A percentile compares a stretch with the other conserved stretches of the same genome.
These are phyloP conservation scores for Dujonia santamariae DNA, from an alignment of 1,139 yeast genomes.

Conservation along the genomic window DNA sequence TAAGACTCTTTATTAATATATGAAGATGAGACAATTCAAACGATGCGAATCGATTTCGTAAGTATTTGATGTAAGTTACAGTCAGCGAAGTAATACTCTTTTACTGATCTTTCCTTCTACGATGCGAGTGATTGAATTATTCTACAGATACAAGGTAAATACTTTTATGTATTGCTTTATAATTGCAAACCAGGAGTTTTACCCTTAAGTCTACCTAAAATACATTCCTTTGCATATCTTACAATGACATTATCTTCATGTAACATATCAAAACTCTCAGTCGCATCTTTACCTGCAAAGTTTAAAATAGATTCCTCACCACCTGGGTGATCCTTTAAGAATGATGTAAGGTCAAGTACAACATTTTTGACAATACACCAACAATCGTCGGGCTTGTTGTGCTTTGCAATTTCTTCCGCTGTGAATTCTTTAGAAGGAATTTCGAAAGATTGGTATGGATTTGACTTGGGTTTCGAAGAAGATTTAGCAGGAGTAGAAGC, in stretches of 20 bases:
- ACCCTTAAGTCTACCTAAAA: slow-evolving; percentile 51
- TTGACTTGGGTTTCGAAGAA: slow-evolving; percentile 5
- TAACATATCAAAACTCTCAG: slow-evolving; percentile 69
- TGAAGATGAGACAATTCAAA: too few species aligned
- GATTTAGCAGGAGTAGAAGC: slow-evolving; percentile 7
- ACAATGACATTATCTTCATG: slow-evolving; percentile 54
- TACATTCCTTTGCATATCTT: slow-evolving; percentile 45
- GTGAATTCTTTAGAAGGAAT: slow-evolving; percentile 46
- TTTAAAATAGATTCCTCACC: slow-evolving; percentile 70
- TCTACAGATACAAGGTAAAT: too few species aligned
- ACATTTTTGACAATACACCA: slow-evolving; percentile 88
- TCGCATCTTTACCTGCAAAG: slow-evolving; percentile 90
- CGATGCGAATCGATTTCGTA: too few species aligned
- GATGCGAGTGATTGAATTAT: too few species aligned
- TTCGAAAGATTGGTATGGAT: slow-evolving; percentile 16
- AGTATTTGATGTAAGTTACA: too few species aligned
- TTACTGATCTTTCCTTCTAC: too few species aligned
- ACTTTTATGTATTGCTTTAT: background rate
- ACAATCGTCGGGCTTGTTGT: slow-evolving; percentile 61
- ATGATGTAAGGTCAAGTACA: slow-evolving; percentile 80
- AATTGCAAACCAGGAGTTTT: slow-evolving; percentile 36
- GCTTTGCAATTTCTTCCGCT: slow-evolving; percentile 59
- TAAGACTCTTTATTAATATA: too few species aligned
- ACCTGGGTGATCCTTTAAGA: slow-evolving; percentile 84
- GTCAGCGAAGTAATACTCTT: too few species aligned